Percentiles rank a stretch among this genome's conserved stretches.
These are phyloP conservation scores for Sambucus nigra DNA, from an alignment of 129 eudicot genomes.

Conservation along the genomic window DNA sequence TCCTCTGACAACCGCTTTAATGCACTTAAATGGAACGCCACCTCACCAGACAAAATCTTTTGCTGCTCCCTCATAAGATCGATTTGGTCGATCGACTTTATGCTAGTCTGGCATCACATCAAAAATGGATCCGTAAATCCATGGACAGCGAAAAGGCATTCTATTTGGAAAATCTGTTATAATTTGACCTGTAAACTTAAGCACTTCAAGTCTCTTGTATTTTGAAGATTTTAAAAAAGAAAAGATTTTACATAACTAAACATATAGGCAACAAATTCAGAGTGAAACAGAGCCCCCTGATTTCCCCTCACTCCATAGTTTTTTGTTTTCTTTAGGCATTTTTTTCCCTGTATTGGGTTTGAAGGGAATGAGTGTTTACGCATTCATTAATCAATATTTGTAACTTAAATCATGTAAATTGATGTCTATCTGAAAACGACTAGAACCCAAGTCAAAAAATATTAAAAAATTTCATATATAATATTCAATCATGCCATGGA, in stretches of 20 bases:
- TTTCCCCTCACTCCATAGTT: background rate
- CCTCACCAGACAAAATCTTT: conserved; percentile 86
- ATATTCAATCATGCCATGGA: background rate
- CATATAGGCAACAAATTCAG: background rate
- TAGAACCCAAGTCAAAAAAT: background rate
- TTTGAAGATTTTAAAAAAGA: background rate
- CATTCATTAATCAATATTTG: background rate
- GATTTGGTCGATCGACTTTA: conserved; percentile 66
- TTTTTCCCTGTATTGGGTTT: background rate
- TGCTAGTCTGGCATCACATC: conserved; percentile 46
- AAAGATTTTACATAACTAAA: too few relatives aligned
- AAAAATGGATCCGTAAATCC: conserved; percentile 5
- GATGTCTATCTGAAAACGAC: background rate
- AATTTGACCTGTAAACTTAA: background rate
- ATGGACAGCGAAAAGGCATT: background rate
- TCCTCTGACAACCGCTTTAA: conserved; percentile 66
- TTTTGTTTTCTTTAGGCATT: background rate
- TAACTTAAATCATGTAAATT: background rate
- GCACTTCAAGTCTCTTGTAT: background rate
- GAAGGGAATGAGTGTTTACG: too few relatives aligned
- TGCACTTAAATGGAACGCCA: conserved; percentile 77
- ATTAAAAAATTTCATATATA: background rate
- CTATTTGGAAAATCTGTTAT: background rate
- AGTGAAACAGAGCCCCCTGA: background rate
- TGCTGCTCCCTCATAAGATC: conserved; percentile 91